phyloP scores from a whole-genome alignment of 2,329 filamentous ascomycete species.

The Xylariaceae sp. region DNA sequence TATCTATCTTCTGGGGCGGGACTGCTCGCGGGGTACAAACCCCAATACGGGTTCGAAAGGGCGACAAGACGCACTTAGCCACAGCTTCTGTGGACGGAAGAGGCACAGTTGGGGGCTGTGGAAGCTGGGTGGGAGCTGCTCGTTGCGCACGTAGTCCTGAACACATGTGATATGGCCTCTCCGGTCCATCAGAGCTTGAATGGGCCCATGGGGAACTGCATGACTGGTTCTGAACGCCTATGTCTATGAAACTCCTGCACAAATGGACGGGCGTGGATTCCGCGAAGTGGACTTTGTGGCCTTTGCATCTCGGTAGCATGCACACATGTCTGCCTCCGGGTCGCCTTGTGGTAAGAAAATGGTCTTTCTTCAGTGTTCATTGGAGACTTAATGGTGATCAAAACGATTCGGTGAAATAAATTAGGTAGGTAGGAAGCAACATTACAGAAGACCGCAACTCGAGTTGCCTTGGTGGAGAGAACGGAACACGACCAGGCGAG shows the following conservation, averaged over 20 bases:
- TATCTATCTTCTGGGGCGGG: neutral
- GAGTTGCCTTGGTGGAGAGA: no score
- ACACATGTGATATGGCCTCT: neutral
- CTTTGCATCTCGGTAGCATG: neutral
- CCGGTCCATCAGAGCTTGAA: neutral
- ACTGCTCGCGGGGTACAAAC: neutral
- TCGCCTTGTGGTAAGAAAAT: constrained; percentile 3
- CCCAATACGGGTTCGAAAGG: constrained; percentile 1
- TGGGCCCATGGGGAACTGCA: neutral
- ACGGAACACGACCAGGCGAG: no score
- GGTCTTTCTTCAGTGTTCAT: constrained; percentile 1
- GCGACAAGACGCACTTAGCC: constrained; percentile 5
- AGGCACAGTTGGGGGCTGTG: constrained; percentile 5
- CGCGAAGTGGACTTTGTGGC: neutral
- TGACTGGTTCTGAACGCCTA: neutral
- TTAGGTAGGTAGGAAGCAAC: neutral
- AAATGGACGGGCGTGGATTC: neutral
- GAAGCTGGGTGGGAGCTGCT: neutral
- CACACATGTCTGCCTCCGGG: constrained; percentile 10
- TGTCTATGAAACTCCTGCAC: neutral
- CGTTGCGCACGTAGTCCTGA: neutral
- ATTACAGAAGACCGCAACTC: no score
- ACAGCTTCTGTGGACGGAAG: constrained; percentile 1
- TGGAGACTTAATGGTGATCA: constrained; percentile 1
- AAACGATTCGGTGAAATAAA: constrained; percentile 12